Percentiles rank a stretch among this genome's conserved stretches.
Conservation (phyloP, 148 eudicot genomes). For the Rhododendron henanense region DNA sequence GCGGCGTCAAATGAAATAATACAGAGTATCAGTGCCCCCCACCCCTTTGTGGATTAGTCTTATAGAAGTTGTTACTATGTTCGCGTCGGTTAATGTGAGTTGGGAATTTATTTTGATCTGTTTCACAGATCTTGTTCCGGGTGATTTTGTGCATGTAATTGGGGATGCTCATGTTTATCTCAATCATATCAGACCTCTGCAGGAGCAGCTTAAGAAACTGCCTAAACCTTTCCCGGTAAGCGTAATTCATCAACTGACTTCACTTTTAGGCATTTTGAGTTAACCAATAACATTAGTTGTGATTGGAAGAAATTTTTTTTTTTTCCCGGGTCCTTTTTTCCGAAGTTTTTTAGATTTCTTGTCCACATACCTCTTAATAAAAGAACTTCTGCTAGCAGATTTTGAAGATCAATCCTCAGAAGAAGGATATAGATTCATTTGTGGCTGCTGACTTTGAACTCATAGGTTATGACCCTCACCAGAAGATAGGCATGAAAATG, state of each 20-base stretch:
- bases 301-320: background rate
- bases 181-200: conserved; percentile 73
- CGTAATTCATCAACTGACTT: conserved; percentile 1
- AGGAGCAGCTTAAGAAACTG: conserved; percentile 66
- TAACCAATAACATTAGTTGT: background rate
- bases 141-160: conserved; percentile 78
- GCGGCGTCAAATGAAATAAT: too few relatives aligned
- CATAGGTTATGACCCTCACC: conserved; percentile 75
- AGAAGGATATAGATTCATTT: conserved; percentile 72
- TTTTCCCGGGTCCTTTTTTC: background rate
- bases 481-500: conserved; percentile 90
- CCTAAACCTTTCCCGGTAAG: conserved; percentile 93
- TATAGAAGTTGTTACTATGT: background rate
- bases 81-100: background rate
- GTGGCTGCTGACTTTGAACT: conserved; percentile 72
- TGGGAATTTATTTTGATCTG: background rate
- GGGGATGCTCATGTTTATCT: conserved; percentile 91
- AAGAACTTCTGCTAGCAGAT: conserved; percentile 28
- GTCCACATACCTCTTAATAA: background rate
- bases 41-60: background rate
- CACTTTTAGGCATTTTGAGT: background rate
- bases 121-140: conserved; percentile 67
- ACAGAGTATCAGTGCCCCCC: background rate
- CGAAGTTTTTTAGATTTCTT: background rate
- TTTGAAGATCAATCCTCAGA: conserved; percentile 71